phyloP scores from a whole-genome alignment of 148 eudicot species.

The Chenopodium berlandieri region DNA sequence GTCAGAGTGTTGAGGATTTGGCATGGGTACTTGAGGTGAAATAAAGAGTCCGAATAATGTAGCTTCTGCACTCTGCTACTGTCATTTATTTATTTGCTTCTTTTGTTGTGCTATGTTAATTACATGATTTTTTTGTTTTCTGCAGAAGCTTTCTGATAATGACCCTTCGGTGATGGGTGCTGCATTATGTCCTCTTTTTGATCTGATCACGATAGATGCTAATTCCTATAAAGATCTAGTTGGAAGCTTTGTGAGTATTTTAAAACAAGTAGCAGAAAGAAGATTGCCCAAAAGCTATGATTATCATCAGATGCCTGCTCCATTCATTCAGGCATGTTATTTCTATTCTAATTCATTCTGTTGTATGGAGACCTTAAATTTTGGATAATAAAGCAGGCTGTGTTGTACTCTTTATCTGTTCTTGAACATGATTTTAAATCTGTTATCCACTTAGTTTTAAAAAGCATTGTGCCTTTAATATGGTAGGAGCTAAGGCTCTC shows the following conservation, averaged over 20 bases:
- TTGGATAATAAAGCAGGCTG: background rate
- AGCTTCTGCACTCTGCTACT: background rate
- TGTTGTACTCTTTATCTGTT: background rate
- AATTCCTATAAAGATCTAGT: slow-evolving; percentile 81
- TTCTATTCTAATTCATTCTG: background rate
- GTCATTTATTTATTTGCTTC: background rate
- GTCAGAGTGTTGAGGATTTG: too few relatives aligned
- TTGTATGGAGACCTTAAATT: background rate
- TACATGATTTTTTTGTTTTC: slow-evolving; percentile 13
- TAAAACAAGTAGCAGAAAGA: slow-evolving; percentile 95
- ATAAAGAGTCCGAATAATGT: too few relatives aligned
- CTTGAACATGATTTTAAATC: slow-evolving; percentile 3
- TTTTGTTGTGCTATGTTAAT: background rate
- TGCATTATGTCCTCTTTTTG: slow-evolving; percentile 85
- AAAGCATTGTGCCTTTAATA: background rate
- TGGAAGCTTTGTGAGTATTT: slow-evolving; percentile 84
- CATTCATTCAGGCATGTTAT: slow-evolving; percentile 79
- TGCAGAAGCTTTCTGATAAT: slow-evolving; percentile 92
- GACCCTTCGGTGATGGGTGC: slow-evolving; percentile 99
- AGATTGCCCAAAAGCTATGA: slow-evolving; percentile 93
- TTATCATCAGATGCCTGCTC: slow-evolving; percentile 99
- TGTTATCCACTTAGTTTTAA: background rate
- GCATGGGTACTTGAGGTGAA: too few relatives aligned
- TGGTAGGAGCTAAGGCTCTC: background rate
- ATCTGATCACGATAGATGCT: slow-evolving; percentile 68